Evolutionary conservation across 495 filamentous ascomycete species (phyloP).

Genomic region (Penicillium pulvis): DNA sequence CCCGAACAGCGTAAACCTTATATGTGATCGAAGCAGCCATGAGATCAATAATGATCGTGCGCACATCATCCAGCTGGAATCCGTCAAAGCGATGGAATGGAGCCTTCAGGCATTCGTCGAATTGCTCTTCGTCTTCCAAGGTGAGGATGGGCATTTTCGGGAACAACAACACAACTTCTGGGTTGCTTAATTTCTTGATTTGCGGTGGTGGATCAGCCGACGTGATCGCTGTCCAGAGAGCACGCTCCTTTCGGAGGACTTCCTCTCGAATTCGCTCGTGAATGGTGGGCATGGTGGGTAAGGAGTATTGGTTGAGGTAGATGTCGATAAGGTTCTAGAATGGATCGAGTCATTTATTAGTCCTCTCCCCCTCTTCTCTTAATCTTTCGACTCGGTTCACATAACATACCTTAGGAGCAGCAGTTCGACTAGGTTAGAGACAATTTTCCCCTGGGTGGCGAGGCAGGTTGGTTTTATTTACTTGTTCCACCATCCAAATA

Average conservation of each 20-base stretch:
- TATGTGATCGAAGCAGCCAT: slow-evolving; percentile 49
- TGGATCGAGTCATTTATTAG: not conserved
- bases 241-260: slow-evolving; percentile 40
- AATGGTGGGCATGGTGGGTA: slow-evolving; percentile 40
- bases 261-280: slow-evolving; percentile 51
- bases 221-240: slow-evolving; percentile 48
- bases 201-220: slow-evolving; percentile 45
- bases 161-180: slow-evolving; percentile 41
- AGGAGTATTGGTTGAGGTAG: slow-evolving; percentile 8
- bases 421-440: not conserved
- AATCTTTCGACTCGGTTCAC: not conserved
- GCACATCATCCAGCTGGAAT: slow-evolving; percentile 42
- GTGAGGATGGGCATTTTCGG: slow-evolving; percentile 40
- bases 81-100: slow-evolving; percentile 49
- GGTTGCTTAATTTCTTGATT: slow-evolving; percentile 40
- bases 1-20: slow-evolving; percentile 32
- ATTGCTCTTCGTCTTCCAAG: slow-evolving; percentile 30
- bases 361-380: not conserved
- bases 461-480: slow-evolving; percentile 7
- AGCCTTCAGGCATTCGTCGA: slow-evolving; percentile 34
- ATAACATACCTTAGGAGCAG: not conserved
- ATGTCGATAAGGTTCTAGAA: not conserved
- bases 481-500: slow-evolving; percentile 5
- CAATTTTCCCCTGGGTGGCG: not conserved
- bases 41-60: slow-evolving; percentile 46